Evolutionary conservation across 2,329 filamentous ascomycete genomes (phyloP).

Genomic region (Phoma sp.): DNA sequence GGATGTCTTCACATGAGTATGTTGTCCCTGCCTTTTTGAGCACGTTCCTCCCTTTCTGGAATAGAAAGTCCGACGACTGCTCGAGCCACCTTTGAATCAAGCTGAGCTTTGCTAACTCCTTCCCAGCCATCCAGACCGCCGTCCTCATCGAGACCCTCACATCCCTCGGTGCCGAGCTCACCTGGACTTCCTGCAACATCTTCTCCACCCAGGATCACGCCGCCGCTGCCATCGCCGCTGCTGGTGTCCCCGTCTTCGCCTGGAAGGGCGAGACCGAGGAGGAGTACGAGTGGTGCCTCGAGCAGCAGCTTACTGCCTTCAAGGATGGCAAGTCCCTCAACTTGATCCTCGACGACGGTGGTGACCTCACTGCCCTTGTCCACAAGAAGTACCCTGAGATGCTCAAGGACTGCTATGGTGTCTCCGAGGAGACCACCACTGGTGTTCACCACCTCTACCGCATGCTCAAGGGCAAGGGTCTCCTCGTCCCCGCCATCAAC

Average conservation of each 20-base stretch:
- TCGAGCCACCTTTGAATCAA: neutral
- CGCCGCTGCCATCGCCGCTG: constrained; percentile 93
- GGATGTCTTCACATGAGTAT: constrained; percentile 97
- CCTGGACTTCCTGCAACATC: constrained; percentile 99
- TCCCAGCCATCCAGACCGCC: constrained; percentile 89
- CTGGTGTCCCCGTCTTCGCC: constrained; percentile 86
- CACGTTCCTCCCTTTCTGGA: constrained; percentile 9
- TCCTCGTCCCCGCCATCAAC: constrained; percentile 94
- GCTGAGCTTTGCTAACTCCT: neutral
- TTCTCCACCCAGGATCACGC: constrained; percentile 99
- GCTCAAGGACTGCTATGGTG: constrained; percentile 97
- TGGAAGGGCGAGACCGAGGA: constrained; percentile 97
- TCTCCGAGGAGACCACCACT: constrained; percentile 99
- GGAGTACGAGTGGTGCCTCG: constrained; percentile 99
- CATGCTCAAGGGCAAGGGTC: constrained; percentile 80
- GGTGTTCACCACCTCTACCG: constrained; percentile 99
- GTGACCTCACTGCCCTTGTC: constrained; percentile 94
- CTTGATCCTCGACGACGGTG: constrained; percentile 98
- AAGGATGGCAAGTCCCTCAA: constrained; percentile 96
- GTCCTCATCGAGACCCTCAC: constrained; percentile 98
- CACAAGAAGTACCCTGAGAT: constrained; percentile 98
- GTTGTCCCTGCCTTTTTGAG: constrained; percentile 35
- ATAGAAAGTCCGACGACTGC: too few relatives aligned
- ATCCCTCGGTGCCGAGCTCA: constrained; percentile 95
- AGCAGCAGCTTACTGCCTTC: constrained; percentile 97